Conservation (phyloP, 208 protist species). For the Leishmania martiniquensis region DNA sequence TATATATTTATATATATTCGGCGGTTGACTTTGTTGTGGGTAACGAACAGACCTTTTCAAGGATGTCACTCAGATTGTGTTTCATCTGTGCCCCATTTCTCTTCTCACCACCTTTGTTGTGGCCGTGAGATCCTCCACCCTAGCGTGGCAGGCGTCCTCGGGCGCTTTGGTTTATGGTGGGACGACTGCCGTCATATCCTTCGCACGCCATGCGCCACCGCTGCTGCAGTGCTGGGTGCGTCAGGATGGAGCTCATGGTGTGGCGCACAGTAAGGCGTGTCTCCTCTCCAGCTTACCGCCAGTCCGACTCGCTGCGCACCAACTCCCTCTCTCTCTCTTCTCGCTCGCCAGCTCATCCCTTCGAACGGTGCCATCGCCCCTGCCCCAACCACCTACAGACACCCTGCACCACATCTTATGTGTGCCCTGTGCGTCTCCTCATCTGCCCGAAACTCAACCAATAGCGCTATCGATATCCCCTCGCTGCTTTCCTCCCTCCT, state of each 20-base stretch:
- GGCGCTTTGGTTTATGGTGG: neutral
- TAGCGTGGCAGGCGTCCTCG: neutral
- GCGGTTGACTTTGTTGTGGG: neutral
- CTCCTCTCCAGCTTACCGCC: too few species aligned
- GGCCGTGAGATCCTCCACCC: neutral
- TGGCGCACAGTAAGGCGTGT: too few species aligned
- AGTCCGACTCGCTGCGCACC: too few species aligned
- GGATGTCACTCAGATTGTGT: neutral
- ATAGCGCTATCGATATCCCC: too few species aligned
- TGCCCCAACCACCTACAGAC: too few species aligned
- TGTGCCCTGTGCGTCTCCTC: neutral
- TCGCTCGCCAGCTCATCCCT: too few species aligned
- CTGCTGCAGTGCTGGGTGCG: too few species aligned
- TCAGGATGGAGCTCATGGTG: too few species aligned
- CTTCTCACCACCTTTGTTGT: neutral
- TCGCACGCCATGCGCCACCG: neutral
- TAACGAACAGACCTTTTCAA: constrained; percentile 6
- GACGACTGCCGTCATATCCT: neutral
- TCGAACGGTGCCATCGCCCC: too few species aligned
- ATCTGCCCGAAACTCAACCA: neutral
- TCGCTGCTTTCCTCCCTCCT: neutral
- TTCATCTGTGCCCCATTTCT: neutral
- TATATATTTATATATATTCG: too few species aligned
- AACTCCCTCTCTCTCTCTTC: too few species aligned
- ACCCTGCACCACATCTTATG: too few species aligned